Base-by-base conservation (phyloP, 441 rosid species). In the Pelargonium myrrhifolium region DNA sequence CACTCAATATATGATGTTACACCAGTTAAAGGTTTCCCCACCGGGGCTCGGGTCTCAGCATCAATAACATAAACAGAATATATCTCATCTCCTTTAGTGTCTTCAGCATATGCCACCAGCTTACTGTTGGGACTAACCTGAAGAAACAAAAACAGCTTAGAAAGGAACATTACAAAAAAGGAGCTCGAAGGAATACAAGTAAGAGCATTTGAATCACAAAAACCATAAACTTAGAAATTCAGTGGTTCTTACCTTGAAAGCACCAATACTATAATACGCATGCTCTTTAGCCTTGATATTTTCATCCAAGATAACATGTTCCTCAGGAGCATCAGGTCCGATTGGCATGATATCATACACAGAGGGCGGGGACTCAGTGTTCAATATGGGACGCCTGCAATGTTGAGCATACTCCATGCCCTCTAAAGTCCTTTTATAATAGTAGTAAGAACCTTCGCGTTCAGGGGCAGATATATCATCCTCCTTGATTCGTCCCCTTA, bases 301-400 rank as follows among this genome's bases (percentile, higher is more conserved):
- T 84, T 90, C 96, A 76, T 93, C 98, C 78, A 93, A 81, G 56
- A 93, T 72, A 58, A 90, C 81, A 71, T 89, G 93, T 82, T 90
- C 98, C 1, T 84, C 80, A 71, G 91, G 91, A 79, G 86, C 89
- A 76, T 85, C 84, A 10, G 85, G 86, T 69, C 89, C 96, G 35
- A 75, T 85, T 0, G 72, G 84, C 94, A 90, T 90, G 7, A 78
- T 69, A 68, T 93, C 97, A 71, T 87, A 37, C 18, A 90, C 97
- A 71, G 97, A 83, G 21, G 77, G 82, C n/a, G 81, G 82, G 60
- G 70, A 62, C 28, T 81, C 79, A 14, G n/a, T 59, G 62, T 76
- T 75, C 28, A 75, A 24, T 51, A 87, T 39, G 6, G 26, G 67
- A 24, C 89, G 85, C 67, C 98, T 81, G 72, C 97, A 93, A 17